A percentile compares a stretch with the other conserved stretches of the same genome.
Conservation (phyloP, 345 rosid genomes). For the Bruguiera parviflora region DNA sequence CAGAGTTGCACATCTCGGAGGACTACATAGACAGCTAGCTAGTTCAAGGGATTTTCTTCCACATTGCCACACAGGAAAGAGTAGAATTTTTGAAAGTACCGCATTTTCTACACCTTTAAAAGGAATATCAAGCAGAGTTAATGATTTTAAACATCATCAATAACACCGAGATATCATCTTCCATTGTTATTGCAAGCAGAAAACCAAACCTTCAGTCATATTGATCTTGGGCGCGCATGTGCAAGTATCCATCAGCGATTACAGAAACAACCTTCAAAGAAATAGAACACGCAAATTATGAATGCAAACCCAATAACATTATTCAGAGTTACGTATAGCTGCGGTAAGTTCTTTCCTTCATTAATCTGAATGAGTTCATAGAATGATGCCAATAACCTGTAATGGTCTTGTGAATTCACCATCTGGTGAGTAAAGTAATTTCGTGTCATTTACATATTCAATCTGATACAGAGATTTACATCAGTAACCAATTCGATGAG, state of each 20-base stretch:
- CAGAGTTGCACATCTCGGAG: constrained; percentile 10
- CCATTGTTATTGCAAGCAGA: constrained; percentile 75
- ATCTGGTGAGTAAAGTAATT: constrained; percentile 49
- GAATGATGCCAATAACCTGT: constrained; percentile 76
- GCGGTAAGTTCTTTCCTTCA: constrained; percentile 58
- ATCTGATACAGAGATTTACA: constrained; percentile 35
- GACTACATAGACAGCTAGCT: constrained; percentile 4
- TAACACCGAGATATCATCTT: constrained; percentile 68
- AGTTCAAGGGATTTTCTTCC: background rate
- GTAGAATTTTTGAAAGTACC: constrained; percentile 37
- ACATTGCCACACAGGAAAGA: background rate
- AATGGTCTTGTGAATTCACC: constrained; percentile 86
- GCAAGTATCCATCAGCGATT: background rate
- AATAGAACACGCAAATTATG: too few species aligned
- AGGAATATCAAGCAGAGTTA: constrained; percentile 77
- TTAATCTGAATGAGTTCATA: constrained; percentile 60
- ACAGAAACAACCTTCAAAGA: background rate
- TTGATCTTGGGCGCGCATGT: background rate
- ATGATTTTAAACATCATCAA: constrained; percentile 59
- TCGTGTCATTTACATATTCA: constrained; percentile 59
- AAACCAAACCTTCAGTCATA: constrained; percentile 6
- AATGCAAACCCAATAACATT: constrained; percentile 7
- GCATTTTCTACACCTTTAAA: constrained; percentile 74
- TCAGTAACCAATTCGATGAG: background rate
- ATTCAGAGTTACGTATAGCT: constrained; percentile 61